Evolutionary conservation across 2,329 filamentous ascomycete species (phyloP).

Genomic region (Fusarium sarcochroum): DNA sequence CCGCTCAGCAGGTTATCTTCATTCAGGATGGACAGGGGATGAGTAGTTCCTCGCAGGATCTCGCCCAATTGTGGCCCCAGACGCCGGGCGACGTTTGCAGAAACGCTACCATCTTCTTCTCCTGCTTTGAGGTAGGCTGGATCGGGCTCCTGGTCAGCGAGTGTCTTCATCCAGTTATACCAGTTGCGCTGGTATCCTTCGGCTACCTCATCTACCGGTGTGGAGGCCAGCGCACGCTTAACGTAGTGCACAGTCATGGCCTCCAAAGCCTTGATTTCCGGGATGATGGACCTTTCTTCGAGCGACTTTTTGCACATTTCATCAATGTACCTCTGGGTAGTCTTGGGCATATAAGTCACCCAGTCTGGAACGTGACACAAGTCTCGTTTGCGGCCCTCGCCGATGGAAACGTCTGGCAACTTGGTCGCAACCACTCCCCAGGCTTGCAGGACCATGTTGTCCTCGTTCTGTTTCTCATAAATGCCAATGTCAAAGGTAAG

Average conservation of each 20-base stretch:
- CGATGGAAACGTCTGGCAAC: constrained; percentile 1
- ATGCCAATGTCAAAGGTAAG: not conserved
- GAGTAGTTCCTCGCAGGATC: not conserved
- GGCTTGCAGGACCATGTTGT: not conserved
- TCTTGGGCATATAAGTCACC: not conserved
- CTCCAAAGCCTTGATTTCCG: not conserved
- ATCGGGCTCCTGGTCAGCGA: not conserved
- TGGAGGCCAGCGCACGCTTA: not conserved
- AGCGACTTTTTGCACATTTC: not conserved
- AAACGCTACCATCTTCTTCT: not conserved
- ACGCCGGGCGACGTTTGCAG: not conserved
- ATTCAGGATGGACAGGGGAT: not conserved
- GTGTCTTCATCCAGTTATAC: not conserved
- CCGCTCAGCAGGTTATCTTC: not conserved
- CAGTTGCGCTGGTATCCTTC: constrained; percentile 2
- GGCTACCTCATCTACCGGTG: not conserved
- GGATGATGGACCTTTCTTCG: not conserved
- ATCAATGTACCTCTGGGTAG: not conserved
- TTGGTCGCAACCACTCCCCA: not conserved
- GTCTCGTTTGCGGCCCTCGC: not conserved
- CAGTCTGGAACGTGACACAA: not conserved
- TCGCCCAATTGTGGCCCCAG: not conserved
- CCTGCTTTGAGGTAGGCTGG: not conserved
- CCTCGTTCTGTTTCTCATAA: not conserved
- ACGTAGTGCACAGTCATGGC: not conserved